A percentile compares a stretch with the other conserved stretches of the same genome.
Evolutionary conservation across 345 rosid species (phyloP).

Genomic region (Euphorbia lathyris): DNA sequence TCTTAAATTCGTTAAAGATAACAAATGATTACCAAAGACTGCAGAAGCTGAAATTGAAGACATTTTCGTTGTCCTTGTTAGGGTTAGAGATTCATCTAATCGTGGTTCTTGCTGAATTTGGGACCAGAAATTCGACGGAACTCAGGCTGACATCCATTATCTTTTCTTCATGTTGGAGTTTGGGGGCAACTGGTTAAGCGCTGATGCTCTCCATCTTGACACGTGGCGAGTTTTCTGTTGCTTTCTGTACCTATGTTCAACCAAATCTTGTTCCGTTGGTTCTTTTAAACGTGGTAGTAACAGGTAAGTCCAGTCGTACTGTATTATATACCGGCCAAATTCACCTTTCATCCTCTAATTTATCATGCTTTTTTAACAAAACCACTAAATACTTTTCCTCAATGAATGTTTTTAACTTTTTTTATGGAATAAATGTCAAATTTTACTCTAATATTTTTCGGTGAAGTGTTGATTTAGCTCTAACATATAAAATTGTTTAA

Average conservation of each 20-base stretch:
- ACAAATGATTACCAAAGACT: conserved; percentile 15
- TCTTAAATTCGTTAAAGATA: conserved; percentile 17
- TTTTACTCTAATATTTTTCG: too few species aligned
- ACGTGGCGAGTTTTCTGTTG: neutral
- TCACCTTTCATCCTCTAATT: neutral
- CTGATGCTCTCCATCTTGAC: neutral
- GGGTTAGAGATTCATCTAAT: neutral
- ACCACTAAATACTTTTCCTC: too few species aligned
- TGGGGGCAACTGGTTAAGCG: neutral
- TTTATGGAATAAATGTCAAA: too few species aligned
- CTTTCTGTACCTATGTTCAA: neutral
- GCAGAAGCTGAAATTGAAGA: conserved; percentile 35
- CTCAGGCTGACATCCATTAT: too few species aligned
- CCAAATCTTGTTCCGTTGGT: neutral
- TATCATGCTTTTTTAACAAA: neutral
- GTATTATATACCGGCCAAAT: too few species aligned
- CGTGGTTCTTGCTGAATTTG: too few species aligned
- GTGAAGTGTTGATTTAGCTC: too few species aligned
- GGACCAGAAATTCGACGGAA: too few species aligned
- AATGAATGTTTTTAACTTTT: too few species aligned
- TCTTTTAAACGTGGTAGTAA: neutral
- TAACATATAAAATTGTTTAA: too few species aligned
- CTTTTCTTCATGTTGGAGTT: neutral
- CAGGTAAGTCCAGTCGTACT: neutral
- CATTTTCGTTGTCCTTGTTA: conserved; percentile 27